Evolutionary conservation across 2,329 filamentous ascomycete species (phyloP).

Genomic region (Neocucurbitaria cava): DNA sequence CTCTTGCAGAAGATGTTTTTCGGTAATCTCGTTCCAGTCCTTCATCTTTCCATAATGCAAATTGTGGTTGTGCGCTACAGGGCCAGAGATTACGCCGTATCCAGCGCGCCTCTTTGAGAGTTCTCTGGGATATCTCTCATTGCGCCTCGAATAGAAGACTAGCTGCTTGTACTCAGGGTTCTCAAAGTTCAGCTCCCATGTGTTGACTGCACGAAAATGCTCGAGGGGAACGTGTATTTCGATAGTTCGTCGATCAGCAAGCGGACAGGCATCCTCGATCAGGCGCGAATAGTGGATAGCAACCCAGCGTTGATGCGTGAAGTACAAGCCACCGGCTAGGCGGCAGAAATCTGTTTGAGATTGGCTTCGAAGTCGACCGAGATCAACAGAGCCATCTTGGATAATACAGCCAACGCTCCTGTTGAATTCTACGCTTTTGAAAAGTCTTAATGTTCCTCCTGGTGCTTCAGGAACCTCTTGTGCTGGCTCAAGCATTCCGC

Average conservation of each 20-base stretch:
- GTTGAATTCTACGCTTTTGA: background rate
- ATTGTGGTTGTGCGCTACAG: background rate
- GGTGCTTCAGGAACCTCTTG: background rate
- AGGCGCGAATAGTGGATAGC: background rate
- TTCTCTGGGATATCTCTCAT: background rate
- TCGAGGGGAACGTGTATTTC: background rate
- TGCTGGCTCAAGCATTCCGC: background rate
- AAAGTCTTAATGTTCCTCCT: background rate
- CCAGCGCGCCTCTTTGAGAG: background rate
- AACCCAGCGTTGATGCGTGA: conserved; percentile 5
- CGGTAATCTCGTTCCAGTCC: background rate
- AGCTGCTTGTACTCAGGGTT: background rate
- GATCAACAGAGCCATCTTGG: background rate
- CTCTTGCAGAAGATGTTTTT: background rate
- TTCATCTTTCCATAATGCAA: background rate
- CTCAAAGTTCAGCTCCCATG: background rate
- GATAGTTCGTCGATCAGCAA: background rate
- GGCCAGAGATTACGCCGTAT: background rate
- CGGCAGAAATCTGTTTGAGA: background rate
- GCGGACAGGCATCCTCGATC: background rate
- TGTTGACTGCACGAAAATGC: background rate
- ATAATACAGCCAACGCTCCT: background rate
- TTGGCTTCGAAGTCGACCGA: background rate
- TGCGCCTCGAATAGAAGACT: background rate
- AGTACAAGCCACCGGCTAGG: background rate